Percentiles rank a stretch among this genome's conserved stretches.
phyloP scores from a whole-genome alignment of 2,329 filamentous ascomycete species.

The Aspergillus neotritici region DNA sequence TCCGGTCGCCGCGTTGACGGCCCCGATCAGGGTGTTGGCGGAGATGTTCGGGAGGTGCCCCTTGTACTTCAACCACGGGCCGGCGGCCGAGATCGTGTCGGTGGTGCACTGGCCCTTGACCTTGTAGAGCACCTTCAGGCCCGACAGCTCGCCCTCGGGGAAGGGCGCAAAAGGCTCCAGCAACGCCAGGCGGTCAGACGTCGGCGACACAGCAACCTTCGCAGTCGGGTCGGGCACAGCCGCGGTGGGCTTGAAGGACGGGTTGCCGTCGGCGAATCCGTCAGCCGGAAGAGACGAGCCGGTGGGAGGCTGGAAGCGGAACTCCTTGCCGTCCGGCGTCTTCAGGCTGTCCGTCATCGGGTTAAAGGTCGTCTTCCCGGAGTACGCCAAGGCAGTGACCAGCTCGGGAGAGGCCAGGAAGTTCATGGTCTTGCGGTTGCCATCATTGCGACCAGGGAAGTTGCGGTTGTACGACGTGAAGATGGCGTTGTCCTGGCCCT shows the following conservation, averaged over 20 bases:
- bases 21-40: conserved; percentile 94
- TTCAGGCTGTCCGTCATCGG: conserved; percentile 80
- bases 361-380: conserved; percentile 91
- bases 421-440: conserved; percentile 96
- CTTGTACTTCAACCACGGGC: conserved; percentile 99
- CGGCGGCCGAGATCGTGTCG: conserved; percentile 94
- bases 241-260: conserved; percentile 65
- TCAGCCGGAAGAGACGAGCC: conserved; percentile 57
- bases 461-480: conserved; percentile 98
- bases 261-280: conserved; percentile 77
- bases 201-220: conserved; percentile 72
- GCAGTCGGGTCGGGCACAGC: conserved; percentile 66
- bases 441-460: conserved; percentile 94
- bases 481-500: conserved; percentile 88
- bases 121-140: conserved; percentile 86
- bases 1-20: conserved; percentile 83
- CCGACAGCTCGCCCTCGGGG: conserved; percentile 66
- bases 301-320: conserved; percentile 74
- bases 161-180: conserved; percentile 88
- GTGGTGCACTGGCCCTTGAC: conserved; percentile 97
- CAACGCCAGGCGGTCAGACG: conserved; percentile 82
- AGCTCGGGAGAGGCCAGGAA: conserved; percentile 96
- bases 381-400: conserved; percentile 92
- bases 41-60: conserved; percentile 97
- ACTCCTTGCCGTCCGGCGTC: conserved; percentile 72